phyloP scores from a whole-genome alignment of 805 yeast genomes.

The Saturnispora mendoncae region DNA sequence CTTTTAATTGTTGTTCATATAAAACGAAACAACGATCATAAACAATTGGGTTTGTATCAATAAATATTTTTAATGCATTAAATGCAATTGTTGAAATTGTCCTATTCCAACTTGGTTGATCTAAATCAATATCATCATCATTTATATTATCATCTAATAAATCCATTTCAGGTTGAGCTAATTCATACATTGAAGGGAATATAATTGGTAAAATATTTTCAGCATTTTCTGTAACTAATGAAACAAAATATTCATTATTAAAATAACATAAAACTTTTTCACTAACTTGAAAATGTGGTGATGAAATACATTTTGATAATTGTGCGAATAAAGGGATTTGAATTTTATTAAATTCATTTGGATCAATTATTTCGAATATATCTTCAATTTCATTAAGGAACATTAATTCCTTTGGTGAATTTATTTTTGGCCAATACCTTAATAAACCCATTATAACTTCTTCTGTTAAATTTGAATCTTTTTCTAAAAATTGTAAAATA shows the following conservation, averaged over 20 bases:
- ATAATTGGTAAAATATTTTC: conserved; percentile 89
- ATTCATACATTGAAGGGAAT: conserved; percentile 81
- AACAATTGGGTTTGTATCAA: conserved; percentile 85
- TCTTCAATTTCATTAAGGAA: conserved; percentile 94
- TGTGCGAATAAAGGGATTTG: conserved; percentile 92
- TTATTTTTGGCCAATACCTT: conserved; percentile 94
- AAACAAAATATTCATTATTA: conserved; percentile 89
- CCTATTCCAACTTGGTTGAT: conserved; percentile 76
- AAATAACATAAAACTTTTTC: conserved; percentile 91
- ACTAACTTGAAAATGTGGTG: conserved; percentile 95
- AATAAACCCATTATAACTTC: conserved; percentile 93
- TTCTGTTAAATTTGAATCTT: conserved; percentile 85
- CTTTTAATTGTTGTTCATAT: conserved; percentile 72
- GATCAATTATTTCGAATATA: conserved; percentile 92
- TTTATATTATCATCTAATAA: conserved; percentile 23
- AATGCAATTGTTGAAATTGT: conserved; percentile 87
- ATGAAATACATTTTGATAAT: conserved; percentile 84
- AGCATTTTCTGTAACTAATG: conserved; percentile 83
- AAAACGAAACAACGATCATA: conserved; percentile 89
- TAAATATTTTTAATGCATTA: conserved; percentile 81
- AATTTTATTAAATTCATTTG: conserved; percentile 81
- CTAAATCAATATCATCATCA: conserved; percentile 32
- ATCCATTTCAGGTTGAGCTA: conserved; percentile 41
- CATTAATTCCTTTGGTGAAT: conserved; percentile 92
- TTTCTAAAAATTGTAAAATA: conserved; percentile 91